Evolutionary conservation across 1,284 basidiomycete species (phyloP).

Genomic region (Melampsora americana): DNA sequence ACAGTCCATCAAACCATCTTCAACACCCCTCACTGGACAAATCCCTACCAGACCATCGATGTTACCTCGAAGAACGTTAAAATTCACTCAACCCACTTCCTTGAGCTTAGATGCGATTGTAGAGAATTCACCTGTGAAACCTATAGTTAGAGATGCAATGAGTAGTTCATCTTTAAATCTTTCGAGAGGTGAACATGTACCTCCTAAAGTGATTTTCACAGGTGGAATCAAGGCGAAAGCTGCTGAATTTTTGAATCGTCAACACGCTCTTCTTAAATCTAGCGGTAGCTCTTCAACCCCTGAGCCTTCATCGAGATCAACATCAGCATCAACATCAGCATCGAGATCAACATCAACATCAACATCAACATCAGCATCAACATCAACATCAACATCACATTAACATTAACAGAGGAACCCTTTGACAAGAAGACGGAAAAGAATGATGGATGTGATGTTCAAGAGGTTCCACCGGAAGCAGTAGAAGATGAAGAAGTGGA

Average conservation of each 20-base stretch:
- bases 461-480: not conserved
- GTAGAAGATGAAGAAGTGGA: conserved; percentile 16
- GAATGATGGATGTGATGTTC: conserved; percentile 24
- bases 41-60: conserved; percentile 34
- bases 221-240: conserved; percentile 40
- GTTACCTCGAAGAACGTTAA: conserved; percentile 36
- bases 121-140: conserved; percentile 37
- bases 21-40: conserved; percentile 5
- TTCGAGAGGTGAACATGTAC: conserved; percentile 6
- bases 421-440: conserved; percentile 5
- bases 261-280: not conserved
- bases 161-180: conserved; percentile 33
- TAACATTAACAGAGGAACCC: not conserved
- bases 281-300: not conserved
- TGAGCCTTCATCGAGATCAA: not conserved
- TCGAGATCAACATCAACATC: not conserved
- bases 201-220: conserved; percentile 30
- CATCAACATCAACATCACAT: no score
- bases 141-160: conserved; percentile 21
- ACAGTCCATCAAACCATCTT: not conserved
- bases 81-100: conserved; percentile 20
- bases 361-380: not conserved
- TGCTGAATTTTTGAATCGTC: conserved; percentile 13
- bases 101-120: conserved; percentile 30
- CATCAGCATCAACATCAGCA: not conserved